Conservation (phyloP, 2,329 filamentous ascomycete genomes). For the Emydomyces testavorans region DNA sequence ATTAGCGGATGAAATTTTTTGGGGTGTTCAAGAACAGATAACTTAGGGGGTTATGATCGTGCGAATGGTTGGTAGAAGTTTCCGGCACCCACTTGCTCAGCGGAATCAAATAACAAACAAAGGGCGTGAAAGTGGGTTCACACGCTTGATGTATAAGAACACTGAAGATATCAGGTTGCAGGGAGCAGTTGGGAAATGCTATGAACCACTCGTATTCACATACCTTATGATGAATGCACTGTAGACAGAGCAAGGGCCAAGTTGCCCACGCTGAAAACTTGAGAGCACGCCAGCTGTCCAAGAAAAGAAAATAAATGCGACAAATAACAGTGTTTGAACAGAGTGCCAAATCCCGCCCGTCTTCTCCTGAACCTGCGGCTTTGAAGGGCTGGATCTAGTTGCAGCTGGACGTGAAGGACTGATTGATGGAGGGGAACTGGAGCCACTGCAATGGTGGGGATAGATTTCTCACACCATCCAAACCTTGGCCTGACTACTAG, state of each 20-base stretch:
- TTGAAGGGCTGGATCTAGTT: background rate
- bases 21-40: slow-evolving; percentile 1
- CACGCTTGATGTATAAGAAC: background rate
- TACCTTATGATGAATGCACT: background rate
- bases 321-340: background rate
- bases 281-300: background rate
- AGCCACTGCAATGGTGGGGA: slow-evolving; percentile 10
- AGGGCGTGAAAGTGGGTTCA: background rate
- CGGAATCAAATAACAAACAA: slow-evolving; percentile 1
- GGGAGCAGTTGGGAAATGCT: background rate
- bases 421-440: slow-evolving; percentile 9
- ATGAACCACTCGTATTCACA: background rate
- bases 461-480: slow-evolving; percentile 9
- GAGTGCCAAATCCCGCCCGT: background rate
- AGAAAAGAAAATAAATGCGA: background rate
- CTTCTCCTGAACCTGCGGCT: background rate
- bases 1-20: slow-evolving; percentile 3
- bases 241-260: slow-evolving; percentile 3
- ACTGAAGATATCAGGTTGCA: background rate
- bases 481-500: slow-evolving; percentile 1
- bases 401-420: background rate
- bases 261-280: background rate
- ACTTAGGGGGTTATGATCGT: background rate
- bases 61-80: slow-evolving; percentile 6
- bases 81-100: slow-evolving; percentile 3